Base-by-base conservation (phyloP, 2,329 filamentous ascomycete species). In the Colletotrichum sp. region DNA sequence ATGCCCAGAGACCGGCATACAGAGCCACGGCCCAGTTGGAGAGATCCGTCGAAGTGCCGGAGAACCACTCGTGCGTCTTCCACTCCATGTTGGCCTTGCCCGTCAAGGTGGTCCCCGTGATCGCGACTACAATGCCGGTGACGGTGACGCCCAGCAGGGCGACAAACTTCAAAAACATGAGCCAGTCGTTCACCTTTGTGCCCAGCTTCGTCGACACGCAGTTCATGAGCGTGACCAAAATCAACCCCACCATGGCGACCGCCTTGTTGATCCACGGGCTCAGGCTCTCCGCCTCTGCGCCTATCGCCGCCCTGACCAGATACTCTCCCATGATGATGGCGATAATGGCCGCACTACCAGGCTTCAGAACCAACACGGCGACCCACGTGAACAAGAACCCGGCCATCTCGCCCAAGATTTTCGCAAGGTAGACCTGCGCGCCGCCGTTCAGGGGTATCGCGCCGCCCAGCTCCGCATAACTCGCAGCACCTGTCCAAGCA, bases 241-340 rank as follows among this genome's bases (percentile, higher is more conserved):
- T 84, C 44, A 99, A 87, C 4, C 95, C 96, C 9, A 92, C 87
- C 75, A 99, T 84, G 2, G 96, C 97, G 36, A 98, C 95, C 3
- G 89, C 91, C 87, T 99, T 99, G 88, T 95, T 96, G 81, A 98
- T 91, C 96, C 96, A 99, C 3, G 93, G 91, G 81, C 92, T 97
- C 71, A 96, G 90, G 28, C 92, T 92, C 81, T 95, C 93, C 4
- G 95, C 95, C 74, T 98, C 95, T n/a, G 96, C 93, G 10, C 96
- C 96, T 75, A 98, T 93, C 59, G 94, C 90, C 16, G 96, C 96
- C 63, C 96, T 91, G 69, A 98, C 95, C n/a, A 98, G 88, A 82
- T 99, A 99, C 85, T 99, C 97, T 59, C 97, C 97, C 89, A 99
- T 98, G 81, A 99, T 98, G 79, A 99, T 98, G 79, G 96, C 91